Evolutionary conservation across 2,329 filamentous ascomycete genomes (phyloP).

Genomic region (Xylaria sp.): DNA sequence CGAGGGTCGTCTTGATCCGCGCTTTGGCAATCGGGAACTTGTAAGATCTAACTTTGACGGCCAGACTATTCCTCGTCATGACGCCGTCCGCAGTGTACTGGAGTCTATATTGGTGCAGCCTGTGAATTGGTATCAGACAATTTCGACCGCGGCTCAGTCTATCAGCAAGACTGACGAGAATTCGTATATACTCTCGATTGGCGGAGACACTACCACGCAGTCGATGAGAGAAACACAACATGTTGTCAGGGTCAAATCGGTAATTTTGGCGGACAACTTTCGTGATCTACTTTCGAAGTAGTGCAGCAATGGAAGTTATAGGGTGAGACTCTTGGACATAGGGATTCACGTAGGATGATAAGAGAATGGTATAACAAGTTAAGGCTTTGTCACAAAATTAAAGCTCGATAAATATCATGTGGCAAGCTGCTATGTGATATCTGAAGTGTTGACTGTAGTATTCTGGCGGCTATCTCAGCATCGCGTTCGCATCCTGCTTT

Average conservation of each 20-base stretch:
- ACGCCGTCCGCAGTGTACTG: constrained; percentile 10
- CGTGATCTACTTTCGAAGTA: not conserved
- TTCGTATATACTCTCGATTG: constrained; percentile 15
- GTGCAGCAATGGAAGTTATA: not conserved
- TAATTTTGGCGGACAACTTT: not conserved
- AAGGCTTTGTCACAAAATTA: too few species aligned
- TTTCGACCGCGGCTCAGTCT: not conserved
- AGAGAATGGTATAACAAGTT: too few species aligned
- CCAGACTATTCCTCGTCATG: not conserved
- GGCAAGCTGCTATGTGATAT: too few species aligned
- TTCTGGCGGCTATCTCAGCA: too few species aligned
- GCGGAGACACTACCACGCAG: constrained; percentile 8
- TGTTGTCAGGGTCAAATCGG: not conserved
- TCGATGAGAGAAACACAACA: not conserved
- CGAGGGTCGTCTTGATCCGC: constrained; percentile 20
- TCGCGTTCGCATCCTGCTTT: too few species aligned
- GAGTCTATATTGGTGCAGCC: constrained; percentile 14
- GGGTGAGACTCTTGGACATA: not conserved
- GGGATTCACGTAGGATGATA: too few species aligned
- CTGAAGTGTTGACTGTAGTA: too few species aligned
- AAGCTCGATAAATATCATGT: too few species aligned
- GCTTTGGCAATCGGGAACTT: constrained; percentile 17
- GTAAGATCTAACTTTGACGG: constrained; percentile 24
- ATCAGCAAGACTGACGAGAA: not conserved
- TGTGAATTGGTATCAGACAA: constrained; percentile 10